These are phyloP conservation scores for Chenopodium album DNA, from an alignment of 148 eudicot genomes.

Conservation along the genomic window DNA sequence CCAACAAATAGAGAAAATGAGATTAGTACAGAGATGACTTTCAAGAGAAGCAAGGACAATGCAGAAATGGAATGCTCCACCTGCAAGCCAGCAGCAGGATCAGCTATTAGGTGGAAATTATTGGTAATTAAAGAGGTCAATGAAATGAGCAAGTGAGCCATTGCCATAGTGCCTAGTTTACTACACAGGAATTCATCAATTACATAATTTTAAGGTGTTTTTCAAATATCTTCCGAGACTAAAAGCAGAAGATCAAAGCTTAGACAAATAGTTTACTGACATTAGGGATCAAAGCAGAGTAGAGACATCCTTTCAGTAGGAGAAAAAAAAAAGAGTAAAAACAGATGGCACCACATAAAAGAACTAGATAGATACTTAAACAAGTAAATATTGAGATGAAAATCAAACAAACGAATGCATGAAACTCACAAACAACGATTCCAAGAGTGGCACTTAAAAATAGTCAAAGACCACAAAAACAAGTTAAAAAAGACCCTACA, in stretches of 20 bases:
- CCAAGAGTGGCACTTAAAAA: neutral
- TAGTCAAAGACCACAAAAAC: neutral
- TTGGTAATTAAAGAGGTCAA: neutral
- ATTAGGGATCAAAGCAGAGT: no score
- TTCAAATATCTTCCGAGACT: neutral
- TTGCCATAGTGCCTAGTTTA: neutral
- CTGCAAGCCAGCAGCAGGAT: neutral
- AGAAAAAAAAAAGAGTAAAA: neutral
- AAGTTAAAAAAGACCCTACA: neutral
- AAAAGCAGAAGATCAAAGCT: neutral
- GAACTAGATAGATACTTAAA: neutral
- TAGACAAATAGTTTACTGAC: neutral
- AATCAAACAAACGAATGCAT: neutral
- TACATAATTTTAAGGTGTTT: neutral
- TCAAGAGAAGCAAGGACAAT: neutral
- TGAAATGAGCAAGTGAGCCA: neutral
- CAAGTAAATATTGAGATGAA: neutral
- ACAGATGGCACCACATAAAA: neutral
- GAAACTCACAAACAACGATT: neutral
- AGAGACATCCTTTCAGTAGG: no score
- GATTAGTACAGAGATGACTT: neutral
- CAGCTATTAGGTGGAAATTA: neutral
- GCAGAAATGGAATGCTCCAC: neutral
- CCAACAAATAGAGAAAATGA: neutral
- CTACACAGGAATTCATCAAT: neutral